Conservation (phyloP, 495 filamentous ascomycete species). For the Neurospora africana region DNA sequence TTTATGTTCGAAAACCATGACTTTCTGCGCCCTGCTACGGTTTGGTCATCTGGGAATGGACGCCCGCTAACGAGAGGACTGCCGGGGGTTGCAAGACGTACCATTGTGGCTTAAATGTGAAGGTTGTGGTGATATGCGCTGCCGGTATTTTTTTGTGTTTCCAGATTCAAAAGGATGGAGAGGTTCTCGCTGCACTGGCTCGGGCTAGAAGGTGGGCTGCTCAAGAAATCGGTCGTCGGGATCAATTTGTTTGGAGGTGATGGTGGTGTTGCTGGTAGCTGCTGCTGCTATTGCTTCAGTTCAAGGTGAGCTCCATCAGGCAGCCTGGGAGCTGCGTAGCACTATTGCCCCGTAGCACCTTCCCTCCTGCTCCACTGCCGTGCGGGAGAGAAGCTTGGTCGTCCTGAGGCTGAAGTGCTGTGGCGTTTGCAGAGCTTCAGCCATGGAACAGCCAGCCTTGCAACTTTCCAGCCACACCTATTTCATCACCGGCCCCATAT, state of each 20-base stretch:
- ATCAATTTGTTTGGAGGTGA: conserved; percentile 5
- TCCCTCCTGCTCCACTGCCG: not conserved
- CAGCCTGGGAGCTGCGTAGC: conserved; percentile 5
- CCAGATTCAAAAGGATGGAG: not conserved
- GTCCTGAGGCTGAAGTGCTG: not conserved
- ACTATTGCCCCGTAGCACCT: not conserved
- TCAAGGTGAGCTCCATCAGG: not conserved
- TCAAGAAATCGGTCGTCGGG: not conserved
- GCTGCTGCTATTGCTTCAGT: conserved; percentile 1
- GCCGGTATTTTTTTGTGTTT: not conserved
- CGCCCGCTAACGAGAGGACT: not conserved
- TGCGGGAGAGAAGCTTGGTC: not conserved
- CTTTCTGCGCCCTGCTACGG: not conserved
- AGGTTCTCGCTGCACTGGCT: not conserved
- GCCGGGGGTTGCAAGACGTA: conserved; percentile 2
- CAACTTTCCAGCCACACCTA: not conserved
- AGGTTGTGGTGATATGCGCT: not conserved
- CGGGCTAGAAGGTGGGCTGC: not conserved
- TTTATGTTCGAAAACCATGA: not conserved
- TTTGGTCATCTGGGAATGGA: not conserved
- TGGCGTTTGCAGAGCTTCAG: not conserved
- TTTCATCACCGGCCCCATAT: not conserved
- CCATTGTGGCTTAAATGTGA: conserved; percentile 11
- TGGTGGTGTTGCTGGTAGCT: not conserved
- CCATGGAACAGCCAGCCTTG: not conserved